A percentile compares a stretch with the other conserved stretches of the same genome.
phyloP scores from a whole-genome alignment of 352 stramenopile genomes.

The Pythium biforme region DNA sequence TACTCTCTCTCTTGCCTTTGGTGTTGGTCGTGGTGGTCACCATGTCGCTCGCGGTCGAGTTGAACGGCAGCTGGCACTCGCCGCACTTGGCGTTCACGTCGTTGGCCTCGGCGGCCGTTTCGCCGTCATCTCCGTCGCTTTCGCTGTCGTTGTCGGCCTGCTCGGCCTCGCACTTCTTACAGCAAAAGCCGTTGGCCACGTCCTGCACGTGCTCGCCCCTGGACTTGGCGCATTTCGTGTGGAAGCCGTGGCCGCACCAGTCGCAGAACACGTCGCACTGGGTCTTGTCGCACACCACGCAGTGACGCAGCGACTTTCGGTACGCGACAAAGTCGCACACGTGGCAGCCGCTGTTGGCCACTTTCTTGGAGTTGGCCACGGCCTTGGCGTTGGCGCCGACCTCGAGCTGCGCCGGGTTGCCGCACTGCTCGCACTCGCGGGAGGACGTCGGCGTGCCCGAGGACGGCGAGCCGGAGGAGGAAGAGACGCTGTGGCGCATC shows the following conservation, averaged over 20 bases:
- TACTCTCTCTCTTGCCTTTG: neutral
- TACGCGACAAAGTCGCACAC: constrained; percentile 81
- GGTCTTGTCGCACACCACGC: constrained; percentile 54
- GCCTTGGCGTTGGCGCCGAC: constrained; percentile 38
- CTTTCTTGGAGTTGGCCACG: constrained; percentile 51
- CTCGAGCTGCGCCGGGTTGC: constrained; percentile 35
- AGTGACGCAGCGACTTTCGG: constrained; percentile 65
- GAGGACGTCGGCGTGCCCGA: constrained; percentile 33
- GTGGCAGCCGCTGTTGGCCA: constrained; percentile 56
- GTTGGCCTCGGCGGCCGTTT: constrained; percentile 37
- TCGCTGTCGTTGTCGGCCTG: constrained; percentile 59
- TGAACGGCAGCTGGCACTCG: constrained; percentile 59
- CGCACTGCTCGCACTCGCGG: constrained; percentile 57
- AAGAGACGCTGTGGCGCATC: constrained; percentile 22
- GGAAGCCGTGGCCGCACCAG: constrained; percentile 81
- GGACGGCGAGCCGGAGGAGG: constrained; percentile 27
- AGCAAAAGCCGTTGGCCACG: constrained; percentile 65
- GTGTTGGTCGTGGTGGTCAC: neutral
- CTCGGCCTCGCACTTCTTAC: constrained; percentile 64
- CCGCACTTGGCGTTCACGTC: constrained; percentile 68
- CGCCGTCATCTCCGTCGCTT: constrained; percentile 40
- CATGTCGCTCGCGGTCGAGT: constrained; percentile 27
- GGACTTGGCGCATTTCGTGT: constrained; percentile 62
- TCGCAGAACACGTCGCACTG: constrained; percentile 83
- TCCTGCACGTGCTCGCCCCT: constrained; percentile 45